Evolutionary conservation across 1,284 basidiomycete species (phyloP).

Genomic region (Naganishia albida): DNA sequence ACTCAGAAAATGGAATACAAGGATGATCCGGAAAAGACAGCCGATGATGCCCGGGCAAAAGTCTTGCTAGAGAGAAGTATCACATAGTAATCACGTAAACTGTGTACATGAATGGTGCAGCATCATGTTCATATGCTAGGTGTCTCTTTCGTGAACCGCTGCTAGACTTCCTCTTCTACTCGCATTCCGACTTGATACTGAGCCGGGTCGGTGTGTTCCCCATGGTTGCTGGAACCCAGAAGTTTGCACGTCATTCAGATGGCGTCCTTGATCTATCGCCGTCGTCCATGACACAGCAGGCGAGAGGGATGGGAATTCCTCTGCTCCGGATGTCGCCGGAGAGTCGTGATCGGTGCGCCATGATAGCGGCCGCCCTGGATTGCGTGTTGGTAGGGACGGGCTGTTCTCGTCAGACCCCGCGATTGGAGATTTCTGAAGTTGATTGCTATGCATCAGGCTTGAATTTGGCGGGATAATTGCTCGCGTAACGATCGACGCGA

Average conservation of each 20-base stretch:
- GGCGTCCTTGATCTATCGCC: neutral
- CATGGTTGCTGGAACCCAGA: conserved; percentile 17
- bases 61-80: too few species aligned
- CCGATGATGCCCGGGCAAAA: too few species aligned
- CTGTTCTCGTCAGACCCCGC: conserved; percentile 6
- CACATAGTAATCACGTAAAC: too few species aligned
- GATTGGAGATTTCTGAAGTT: conserved; percentile 8
- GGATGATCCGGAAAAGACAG: too few species aligned
- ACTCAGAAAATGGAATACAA: too few species aligned
- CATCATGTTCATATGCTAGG: neutral
- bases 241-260: neutral
- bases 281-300: conserved; percentile 15
- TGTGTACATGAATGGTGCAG: too few species aligned
- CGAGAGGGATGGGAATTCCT: conserved; percentile 28
- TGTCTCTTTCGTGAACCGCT: conserved; percentile 12
- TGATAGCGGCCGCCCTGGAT: conserved; percentile 18
- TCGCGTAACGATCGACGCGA: conserved; percentile 52
- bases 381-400: neutral
- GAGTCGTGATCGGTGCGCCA: conserved; percentile 17
- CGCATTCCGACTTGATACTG: conserved; percentile 15
- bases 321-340: conserved; percentile 15
- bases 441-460: conserved; percentile 20
- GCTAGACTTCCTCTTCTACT: conserved; percentile 25
- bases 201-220: conserved; percentile 14
- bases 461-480: conserved; percentile 38